phyloP scores from a whole-genome alignment of 2,329 filamentous ascomycete species.

The Aotearoamyces nothofagi region DNA sequence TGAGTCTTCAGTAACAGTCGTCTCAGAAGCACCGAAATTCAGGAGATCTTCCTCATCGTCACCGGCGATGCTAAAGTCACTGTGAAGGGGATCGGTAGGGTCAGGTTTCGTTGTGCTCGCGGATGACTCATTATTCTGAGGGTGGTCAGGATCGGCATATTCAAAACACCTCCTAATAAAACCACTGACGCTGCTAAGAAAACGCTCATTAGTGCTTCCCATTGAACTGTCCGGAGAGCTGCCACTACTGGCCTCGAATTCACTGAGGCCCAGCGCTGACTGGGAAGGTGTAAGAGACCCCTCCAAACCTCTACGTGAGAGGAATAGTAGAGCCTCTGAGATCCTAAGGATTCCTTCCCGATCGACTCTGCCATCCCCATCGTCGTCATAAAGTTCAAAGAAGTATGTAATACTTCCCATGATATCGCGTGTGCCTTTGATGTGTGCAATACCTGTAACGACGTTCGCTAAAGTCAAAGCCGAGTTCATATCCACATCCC shows the following conservation, averaged over 20 bases:
- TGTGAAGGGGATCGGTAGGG: slow-evolving; percentile 18
- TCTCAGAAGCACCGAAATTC: slow-evolving; percentile 31
- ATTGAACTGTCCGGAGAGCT: slow-evolving; percentile 22
- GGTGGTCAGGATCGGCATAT: slow-evolving; percentile 86
- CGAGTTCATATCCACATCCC: slow-evolving; percentile 69
- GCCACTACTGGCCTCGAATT: slow-evolving; percentile 21
- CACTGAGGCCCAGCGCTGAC: slow-evolving; percentile 37
- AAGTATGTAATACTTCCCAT: slow-evolving; percentile 98
- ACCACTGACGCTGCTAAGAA: slow-evolving; percentile 82
- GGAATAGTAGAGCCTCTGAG: slow-evolving; percentile 83
- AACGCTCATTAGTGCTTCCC: slow-evolving; percentile 67
- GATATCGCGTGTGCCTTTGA: slow-evolving; percentile 89
- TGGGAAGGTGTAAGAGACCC: slow-evolving; percentile 53
- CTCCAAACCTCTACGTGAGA: slow-evolving; percentile 77
- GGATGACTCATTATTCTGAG: slow-evolving; percentile 34
- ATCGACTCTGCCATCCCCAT: slow-evolving; percentile 80
- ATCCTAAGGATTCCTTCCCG: slow-evolving; percentile 90
- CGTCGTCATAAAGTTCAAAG: slow-evolving; percentile 93
- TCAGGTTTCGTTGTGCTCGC: slow-evolving; percentile 10
- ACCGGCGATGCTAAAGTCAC: slow-evolving; percentile 57
- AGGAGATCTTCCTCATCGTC: slow-evolving; percentile 51
- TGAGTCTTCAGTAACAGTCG: no score
- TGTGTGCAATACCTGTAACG: slow-evolving; percentile 74
- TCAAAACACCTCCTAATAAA: slow-evolving; percentile 96
- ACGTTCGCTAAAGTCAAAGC: slow-evolving; percentile 80